Conservation (phyloP, 441 rosid species). For the Rhodomyrtus psidioides region DNA sequence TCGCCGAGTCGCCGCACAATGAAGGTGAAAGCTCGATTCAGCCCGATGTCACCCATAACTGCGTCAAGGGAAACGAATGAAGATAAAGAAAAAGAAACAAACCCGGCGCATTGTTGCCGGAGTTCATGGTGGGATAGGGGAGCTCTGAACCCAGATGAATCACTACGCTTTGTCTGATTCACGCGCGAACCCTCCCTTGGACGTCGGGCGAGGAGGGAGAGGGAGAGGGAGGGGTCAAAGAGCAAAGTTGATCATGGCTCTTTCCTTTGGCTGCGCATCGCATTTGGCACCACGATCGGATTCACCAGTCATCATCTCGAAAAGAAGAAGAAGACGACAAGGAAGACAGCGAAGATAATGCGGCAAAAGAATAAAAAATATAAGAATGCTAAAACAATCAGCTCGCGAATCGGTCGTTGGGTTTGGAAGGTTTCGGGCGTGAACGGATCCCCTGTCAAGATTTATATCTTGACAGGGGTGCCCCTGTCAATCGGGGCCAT, state of each 20-base stretch:
- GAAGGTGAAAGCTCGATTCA: background rate
- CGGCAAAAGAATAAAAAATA: background rate
- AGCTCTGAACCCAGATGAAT: background rate
- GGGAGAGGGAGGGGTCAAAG: background rate
- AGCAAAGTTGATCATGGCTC: background rate
- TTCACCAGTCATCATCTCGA: background rate
- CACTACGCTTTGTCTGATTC: background rate
- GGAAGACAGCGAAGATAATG: background rate
- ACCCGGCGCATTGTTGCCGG: background rate
- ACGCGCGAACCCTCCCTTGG: background rate
- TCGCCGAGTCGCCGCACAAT: background rate
- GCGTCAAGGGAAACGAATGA: background rate
- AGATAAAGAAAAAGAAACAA: background rate
- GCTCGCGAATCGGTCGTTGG: background rate
- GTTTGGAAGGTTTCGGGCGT: background rate
- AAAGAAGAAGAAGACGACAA: background rate
- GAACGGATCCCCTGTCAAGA: too few relatives aligned
- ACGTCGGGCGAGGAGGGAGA: background rate
- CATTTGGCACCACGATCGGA: background rate
- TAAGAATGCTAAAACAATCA: background rate
- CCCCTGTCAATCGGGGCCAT: too few relatives aligned
- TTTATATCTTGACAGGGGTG: too few relatives aligned
- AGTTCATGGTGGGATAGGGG: background rate
- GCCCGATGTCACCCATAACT: background rate
- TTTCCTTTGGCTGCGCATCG: background rate